Base-by-base conservation (phyloP, 2,329 filamentous ascomycete genomes). In the Falciphora oryzae region DNA sequence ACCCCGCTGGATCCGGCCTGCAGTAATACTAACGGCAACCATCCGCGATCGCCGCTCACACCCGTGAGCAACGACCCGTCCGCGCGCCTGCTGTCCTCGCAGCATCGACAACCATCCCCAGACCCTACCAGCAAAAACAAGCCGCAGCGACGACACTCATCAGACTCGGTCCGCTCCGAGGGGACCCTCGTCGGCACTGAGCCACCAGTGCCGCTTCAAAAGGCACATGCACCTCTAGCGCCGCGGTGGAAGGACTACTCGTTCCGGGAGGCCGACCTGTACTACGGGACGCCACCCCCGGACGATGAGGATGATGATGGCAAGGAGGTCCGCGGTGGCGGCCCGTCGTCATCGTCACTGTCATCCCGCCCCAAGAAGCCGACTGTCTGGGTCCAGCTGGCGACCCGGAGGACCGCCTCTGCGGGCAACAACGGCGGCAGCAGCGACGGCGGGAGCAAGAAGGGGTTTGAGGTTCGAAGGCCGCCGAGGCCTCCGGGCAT, bases 181-280 rank as follows among this genome's bases (percentile, higher is more conserved):
- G 27, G 67, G 65, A 22, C 67, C 66, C 18, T 66, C 65, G n/a
- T 59, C 59, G 1, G 65, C 66, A 35, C 44, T 58, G 59, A 63
- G 50, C 57, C 57, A 22, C 61, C 53, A 50, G 57, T 65, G 28
- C 62, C 57, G 59, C 61, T 61, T 57, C 44, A 25, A 22, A 53
- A 53, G 44, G 65, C 56, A 44, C 66, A 32, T 16, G 63, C 53
- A 5, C 65, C 67, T 3, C 66, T 73, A 18, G 70, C 70, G 28
- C 70, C 71, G 29, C 65, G 70, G 10, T 72, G 70, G 63, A 70
- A 70, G 10, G 75, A 77, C 63, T 77, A 77, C 57, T 75, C 75
- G 0, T 73, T 77, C 27, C 71, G 75, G 14, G 75, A 77, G 63
- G 70, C 72, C 0, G 75, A 77, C 59, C 66, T 76, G 13, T 76